These are phyloP conservation scores for Penicillium bialowiezense DNA, from an alignment of 495 filamentous ascomycete genomes.

Conservation along the genomic window DNA sequence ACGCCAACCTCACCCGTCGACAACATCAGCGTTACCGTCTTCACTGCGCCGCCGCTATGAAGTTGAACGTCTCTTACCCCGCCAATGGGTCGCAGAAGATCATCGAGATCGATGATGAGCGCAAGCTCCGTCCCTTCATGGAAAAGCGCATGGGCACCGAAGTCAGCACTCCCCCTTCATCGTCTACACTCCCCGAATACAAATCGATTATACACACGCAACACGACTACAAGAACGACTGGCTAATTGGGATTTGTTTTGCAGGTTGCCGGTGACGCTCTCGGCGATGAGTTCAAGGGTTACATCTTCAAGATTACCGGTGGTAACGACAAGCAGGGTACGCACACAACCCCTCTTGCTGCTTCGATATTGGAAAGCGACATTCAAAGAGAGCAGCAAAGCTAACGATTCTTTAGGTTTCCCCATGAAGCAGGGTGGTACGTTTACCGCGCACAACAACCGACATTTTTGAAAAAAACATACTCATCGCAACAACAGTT, in stretches of 20 bases:
- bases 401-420: constrained; percentile 58
- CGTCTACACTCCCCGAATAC: constrained; percentile 5
- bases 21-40: constrained; percentile 51
- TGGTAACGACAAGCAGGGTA: constrained; percentile 99
- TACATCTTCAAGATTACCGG: constrained; percentile 90
- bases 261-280: constrained; percentile 71
- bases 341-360: constrained; percentile 9
- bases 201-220: constrained; percentile 11
- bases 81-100: constrained; percentile 99
- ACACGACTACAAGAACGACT: constrained; percentile 22
- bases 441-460: constrained; percentile 22
- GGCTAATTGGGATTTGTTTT: constrained; percentile 37
- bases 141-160: constrained; percentile 96
- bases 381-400: constrained; percentile 4
- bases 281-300: constrained; percentile 98
- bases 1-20: constrained; percentile 45
- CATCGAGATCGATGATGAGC: constrained; percentile 97
- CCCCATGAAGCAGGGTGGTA: constrained; percentile 99
- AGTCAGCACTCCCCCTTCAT: constrained; percentile 52
- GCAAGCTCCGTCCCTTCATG: constrained; percentile 82
- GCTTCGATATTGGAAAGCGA: not conserved
- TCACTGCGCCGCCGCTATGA: constrained; percentile 61
- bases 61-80: constrained; percentile 98
- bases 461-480: constrained; percentile 8
- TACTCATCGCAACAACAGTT: constrained; percentile 39